phyloP scores from a whole-genome alignment of 2,329 filamentous ascomycete species.

The Colletotrichum graminicola region DNA sequence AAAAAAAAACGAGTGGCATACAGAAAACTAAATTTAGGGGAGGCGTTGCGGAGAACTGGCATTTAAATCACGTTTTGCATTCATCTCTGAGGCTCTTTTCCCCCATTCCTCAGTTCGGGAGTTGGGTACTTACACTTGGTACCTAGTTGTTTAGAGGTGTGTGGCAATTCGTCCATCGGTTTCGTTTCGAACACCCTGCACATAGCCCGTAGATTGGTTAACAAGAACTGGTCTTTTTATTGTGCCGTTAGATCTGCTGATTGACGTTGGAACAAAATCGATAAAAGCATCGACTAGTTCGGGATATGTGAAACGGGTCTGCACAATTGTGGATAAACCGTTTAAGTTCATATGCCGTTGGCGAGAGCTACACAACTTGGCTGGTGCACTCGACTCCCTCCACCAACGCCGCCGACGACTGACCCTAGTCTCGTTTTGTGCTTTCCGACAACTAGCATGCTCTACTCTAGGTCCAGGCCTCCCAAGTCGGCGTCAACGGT shows the following conservation, averaged over 20 bases:
- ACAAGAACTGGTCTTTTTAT: conserved; percentile 15
- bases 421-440: conserved; percentile 1
- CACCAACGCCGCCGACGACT: not conserved
- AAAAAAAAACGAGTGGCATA: conserved; percentile 1
- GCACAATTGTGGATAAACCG: conserved; percentile 14
- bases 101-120: not conserved
- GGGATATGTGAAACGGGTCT: not conserved
- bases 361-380: not conserved
- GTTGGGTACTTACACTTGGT: conserved; percentile 8
- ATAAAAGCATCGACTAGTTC: conserved; percentile 9
- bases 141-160: not conserved
- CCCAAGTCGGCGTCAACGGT: not conserved
- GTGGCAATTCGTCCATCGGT: not conserved
- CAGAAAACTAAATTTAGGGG: conserved; percentile 17
- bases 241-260: not conserved
- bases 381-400: not conserved
- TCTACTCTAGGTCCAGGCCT: not conserved
- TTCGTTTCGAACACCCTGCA: conserved; percentile 12
- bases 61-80: conserved; percentile 12
- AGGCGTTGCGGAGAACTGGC: conserved; percentile 25
- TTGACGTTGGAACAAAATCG: conserved; percentile 7
- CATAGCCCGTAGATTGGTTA: conserved; percentile 3
- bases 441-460: not conserved
- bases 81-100: conserved; percentile 2
- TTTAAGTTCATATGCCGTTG: conserved; percentile 22